These are phyloP conservation scores for Pezicula carpinea DNA, from an alignment of 2,329 filamentous ascomycete genomes.

Conservation along the genomic window DNA sequence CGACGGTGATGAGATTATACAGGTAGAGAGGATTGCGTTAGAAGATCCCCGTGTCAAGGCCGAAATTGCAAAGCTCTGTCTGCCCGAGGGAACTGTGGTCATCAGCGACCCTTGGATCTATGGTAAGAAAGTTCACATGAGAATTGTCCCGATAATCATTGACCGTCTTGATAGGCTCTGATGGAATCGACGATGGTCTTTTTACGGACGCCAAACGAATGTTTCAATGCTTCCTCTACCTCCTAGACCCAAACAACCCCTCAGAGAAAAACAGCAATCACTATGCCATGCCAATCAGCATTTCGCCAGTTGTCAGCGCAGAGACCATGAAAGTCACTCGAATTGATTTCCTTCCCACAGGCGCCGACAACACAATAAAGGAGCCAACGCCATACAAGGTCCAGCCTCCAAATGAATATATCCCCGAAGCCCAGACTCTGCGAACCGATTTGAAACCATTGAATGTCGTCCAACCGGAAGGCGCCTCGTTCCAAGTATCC, in stretches of 20 bases:
- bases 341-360: conserved; percentile 66
- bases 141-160: not conserved
- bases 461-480: conserved; percentile 60
- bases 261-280: conserved; percentile 61
- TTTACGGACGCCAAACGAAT: conserved; percentile 40
- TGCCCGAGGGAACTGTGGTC: conserved; percentile 54
- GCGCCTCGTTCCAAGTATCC: conserved; percentile 53
- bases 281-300: conserved; percentile 63
- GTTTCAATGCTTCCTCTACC: conserved; percentile 64
- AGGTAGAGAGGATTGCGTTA: conserved; percentile 50
- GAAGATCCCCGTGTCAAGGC: conserved; percentile 52
- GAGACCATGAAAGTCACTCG: conserved; percentile 60
- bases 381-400: conserved; percentile 53
- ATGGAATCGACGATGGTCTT: conserved; percentile 42
- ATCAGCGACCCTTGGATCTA: conserved; percentile 64
- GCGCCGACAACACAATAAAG: conserved; percentile 53
- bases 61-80: conserved; percentile 56
- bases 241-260: conserved; percentile 56
- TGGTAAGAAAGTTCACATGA: conserved; percentile 31
- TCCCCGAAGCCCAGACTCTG: conserved; percentile 55
- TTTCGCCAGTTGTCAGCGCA: conserved; percentile 60
- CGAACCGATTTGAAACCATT: conserved; percentile 60
- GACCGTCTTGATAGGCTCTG: conserved; percentile 35
- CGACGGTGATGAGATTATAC: conserved; percentile 56
- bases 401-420: conserved; percentile 56